Conservation (phyloP, 208 protist species). For the Crithidia sp. region DNA sequence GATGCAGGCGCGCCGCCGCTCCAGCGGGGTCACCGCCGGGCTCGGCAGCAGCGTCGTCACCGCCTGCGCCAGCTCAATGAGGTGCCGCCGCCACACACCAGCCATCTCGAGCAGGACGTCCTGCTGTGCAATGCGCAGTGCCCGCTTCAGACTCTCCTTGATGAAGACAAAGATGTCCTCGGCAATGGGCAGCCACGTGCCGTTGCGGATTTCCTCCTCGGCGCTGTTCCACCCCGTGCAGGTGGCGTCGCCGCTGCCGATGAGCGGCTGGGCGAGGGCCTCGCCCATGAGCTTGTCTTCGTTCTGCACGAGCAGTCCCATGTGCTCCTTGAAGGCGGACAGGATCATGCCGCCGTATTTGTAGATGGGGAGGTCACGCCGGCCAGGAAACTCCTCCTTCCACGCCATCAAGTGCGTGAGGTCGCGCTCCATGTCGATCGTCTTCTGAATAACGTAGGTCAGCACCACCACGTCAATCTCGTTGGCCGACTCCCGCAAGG, state of each 20-base stretch:
- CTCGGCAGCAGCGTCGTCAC: slow-evolving; percentile 43
- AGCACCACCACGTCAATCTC: slow-evolving; percentile 91
- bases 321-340: slow-evolving; percentile 83
- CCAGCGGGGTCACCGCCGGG: slow-evolving; percentile 46
- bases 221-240: slow-evolving; percentile 77
- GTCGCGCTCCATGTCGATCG: slow-evolving; percentile 93
- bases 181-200: slow-evolving; percentile 74
- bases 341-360: slow-evolving; percentile 86
- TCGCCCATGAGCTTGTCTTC: slow-evolving; percentile 87
- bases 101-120: slow-evolving; percentile 90
- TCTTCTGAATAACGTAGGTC: slow-evolving; percentile 92
- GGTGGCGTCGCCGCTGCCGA: slow-evolving; percentile 77
- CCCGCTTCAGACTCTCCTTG: slow-evolving; percentile 86
- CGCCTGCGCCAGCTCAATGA: slow-evolving; percentile 60
- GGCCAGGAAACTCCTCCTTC: slow-evolving; percentile 72
- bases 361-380: slow-evolving; percentile 72
- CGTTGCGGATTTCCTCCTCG: slow-evolving; percentile 56
- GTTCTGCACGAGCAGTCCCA: slow-evolving; percentile 81
- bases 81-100: slow-evolving; percentile 78
- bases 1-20: slow-evolving; percentile 82
- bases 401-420: slow-evolving; percentile 82
- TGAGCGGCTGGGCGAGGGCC: slow-evolving; percentile 77
- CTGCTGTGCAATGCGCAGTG: slow-evolving; percentile 83
- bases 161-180: slow-evolving; percentile 93
- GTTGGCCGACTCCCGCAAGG: slow-evolving; percentile 60